Conservation (phyloP, 2,329 filamentous ascomycete genomes). For the Colletotrichum sansevieriae region DNA sequence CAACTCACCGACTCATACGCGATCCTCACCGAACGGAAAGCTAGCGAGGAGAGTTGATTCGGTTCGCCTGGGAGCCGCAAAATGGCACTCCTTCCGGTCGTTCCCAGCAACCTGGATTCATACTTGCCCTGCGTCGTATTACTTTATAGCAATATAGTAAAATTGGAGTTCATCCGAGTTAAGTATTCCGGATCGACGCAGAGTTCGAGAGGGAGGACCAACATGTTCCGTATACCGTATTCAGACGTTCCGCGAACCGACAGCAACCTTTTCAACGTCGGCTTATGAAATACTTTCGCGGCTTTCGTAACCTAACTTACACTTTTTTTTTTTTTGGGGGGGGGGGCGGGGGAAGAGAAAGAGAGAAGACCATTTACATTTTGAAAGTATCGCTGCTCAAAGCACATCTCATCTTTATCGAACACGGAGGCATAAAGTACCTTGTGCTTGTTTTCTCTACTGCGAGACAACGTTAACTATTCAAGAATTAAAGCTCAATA, state of each 20-base stretch:
- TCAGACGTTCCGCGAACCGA: not conserved
- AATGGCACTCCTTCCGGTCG: not conserved
- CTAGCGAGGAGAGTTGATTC: not conserved
- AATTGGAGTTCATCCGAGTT: conserved; percentile 13
- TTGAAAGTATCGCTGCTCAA: too few relatives aligned
- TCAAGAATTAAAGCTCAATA: too few relatives aligned
- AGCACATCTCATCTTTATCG: too few relatives aligned
- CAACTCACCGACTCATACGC: not conserved
- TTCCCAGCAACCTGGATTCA: not conserved
- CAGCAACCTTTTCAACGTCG: not conserved
- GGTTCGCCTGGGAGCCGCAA: not conserved
- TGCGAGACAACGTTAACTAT: too few relatives aligned
- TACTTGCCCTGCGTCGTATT: not conserved
- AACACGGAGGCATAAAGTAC: too few relatives aligned
- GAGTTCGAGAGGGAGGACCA: not conserved
- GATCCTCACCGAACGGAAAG: not conserved
- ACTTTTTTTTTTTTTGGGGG: too few relatives aligned
- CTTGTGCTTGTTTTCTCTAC: too few relatives aligned
- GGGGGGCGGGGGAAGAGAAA: too few relatives aligned
- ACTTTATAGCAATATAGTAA: not conserved
- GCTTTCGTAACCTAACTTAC: too few relatives aligned
- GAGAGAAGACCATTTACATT: too few relatives aligned
- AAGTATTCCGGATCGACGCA: not conserved
- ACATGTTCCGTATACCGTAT: not conserved
- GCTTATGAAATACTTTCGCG: too few relatives aligned